phyloP scores from a whole-genome alignment of 169 alveolate genomes.

The Blepharisma undulans region DNA sequence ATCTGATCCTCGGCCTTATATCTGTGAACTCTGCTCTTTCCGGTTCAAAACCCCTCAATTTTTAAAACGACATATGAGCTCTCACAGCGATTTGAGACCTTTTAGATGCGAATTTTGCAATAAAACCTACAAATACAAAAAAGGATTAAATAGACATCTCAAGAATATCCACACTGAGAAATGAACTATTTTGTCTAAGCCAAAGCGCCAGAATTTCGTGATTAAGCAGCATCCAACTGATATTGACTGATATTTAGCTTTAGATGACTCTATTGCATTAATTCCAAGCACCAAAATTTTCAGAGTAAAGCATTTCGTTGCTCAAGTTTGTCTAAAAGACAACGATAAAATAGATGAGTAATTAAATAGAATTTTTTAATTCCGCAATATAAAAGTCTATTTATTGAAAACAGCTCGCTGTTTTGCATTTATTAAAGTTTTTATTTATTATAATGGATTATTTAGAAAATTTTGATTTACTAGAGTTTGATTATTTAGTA shows the following conservation, averaged over 20 bases:
- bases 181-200: neutral
- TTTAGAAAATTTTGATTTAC: no score
- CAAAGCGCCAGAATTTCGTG: neutral
- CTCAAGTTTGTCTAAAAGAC: neutral
- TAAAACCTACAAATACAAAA: neutral
- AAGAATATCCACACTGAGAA: neutral
- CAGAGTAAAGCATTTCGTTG: neutral
- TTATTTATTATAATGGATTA: no score
- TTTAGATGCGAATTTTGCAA: neutral
- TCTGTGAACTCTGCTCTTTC: neutral
- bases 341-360: neutral
- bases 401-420: no score
- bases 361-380: neutral
- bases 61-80: neutral
- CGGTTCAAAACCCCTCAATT: neutral
- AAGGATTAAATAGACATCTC: constrained; percentile 1
- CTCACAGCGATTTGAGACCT: neutral
- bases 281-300: neutral
- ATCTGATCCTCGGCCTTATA: neutral
- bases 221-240: neutral
- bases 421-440: no score
- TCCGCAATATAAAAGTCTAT: no score
- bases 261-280: neutral
- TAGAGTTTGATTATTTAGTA: no score
- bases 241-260: neutral